Percentiles rank a stretch among this genome's conserved stretches.
Evolutionary conservation across 2,329 filamentous ascomycete species (phyloP).

Genomic region (Didymella segeticola): DNA sequence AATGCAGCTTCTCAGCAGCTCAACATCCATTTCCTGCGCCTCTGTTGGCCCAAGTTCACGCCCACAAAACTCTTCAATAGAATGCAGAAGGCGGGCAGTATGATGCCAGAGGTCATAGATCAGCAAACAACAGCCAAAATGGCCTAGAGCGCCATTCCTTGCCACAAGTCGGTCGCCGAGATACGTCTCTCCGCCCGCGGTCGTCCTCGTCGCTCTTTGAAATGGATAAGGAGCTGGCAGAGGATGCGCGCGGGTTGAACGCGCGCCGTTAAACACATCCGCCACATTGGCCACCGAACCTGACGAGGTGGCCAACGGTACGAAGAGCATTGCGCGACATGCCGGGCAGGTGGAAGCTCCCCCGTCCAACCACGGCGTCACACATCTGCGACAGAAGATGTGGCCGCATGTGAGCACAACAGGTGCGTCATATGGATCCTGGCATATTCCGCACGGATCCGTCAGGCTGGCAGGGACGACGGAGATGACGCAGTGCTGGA

Average conservation of each 20-base stretch:
- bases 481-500: neutral
- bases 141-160: slow-evolving; percentile 1
- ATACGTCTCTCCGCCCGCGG: neutral
- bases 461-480: slow-evolving; percentile 10
- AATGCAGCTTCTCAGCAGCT: neutral
- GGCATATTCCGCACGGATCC: slow-evolving; percentile 16
- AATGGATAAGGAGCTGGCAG: neutral
- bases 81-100: neutral
- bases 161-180: slow-evolving; percentile 8
- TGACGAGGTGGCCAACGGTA: neutral
- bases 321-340: slow-evolving; percentile 1
- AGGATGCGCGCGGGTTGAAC: neutral
- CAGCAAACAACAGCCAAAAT: neutral
- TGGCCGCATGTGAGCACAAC: slow-evolving; percentile 19
- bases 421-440: slow-evolving; percentile 5
- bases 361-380: slow-evolving; percentile 7
- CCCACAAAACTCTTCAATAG: neutral
- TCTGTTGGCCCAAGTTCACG: neutral
- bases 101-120: slow-evolving; percentile 7
- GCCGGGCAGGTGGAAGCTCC: slow-evolving; percentile 2
- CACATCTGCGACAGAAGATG: slow-evolving; percentile 22
- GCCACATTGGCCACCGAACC: neutral
- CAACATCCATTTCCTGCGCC: neutral
- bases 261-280: neutral
- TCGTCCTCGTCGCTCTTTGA: neutral